A percentile compares a stretch with the other conserved stretches of the same genome.
Conservation (phyloP, 106 monocot genomes). For the Chionographis japonica region DNA sequence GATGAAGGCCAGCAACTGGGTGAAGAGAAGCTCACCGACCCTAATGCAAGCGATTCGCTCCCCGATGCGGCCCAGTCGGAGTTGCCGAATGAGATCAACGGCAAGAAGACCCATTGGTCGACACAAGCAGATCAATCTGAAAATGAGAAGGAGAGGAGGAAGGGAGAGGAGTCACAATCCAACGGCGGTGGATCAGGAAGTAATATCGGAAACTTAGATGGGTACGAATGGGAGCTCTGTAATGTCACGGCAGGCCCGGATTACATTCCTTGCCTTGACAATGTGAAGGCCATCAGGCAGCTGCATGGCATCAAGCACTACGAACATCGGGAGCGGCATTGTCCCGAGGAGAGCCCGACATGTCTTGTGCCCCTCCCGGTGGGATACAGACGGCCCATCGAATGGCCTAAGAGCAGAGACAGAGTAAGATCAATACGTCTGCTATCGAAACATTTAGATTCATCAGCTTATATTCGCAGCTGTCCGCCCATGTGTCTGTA, state of each 20-base stretch:
- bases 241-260: conserved; percentile 70
- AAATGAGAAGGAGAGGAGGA: conserved; percentile 36
- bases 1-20: neutral
- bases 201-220: neutral
- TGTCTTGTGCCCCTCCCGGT: conserved; percentile 79
- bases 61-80: conserved; percentile 3
- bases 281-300: conserved; percentile 65
- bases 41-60: conserved; percentile 10
- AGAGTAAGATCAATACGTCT: conserved; percentile 31
- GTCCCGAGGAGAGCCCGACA: conserved; percentile 65
- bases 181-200: no score
- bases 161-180: conserved; percentile 12
- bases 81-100: neutral
- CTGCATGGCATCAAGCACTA: conserved; percentile 55
- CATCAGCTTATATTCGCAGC: neutral
- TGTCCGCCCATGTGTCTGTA: neutral
- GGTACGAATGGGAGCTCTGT: conserved; percentile 59
- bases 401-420: conserved; percentile 84
- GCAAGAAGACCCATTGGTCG: conserved; percentile 27
- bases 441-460: neutral
- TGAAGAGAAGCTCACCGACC: conserved; percentile 14
- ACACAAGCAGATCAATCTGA: conserved; percentile 57
- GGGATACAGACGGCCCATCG: conserved; percentile 55
- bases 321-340: conserved; percentile 83
- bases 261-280: conserved; percentile 92